These are phyloP conservation scores for Apiotrichum gracile DNA, from an alignment of 1,284 basidiomycete genomes.

Conservation along the genomic window DNA sequence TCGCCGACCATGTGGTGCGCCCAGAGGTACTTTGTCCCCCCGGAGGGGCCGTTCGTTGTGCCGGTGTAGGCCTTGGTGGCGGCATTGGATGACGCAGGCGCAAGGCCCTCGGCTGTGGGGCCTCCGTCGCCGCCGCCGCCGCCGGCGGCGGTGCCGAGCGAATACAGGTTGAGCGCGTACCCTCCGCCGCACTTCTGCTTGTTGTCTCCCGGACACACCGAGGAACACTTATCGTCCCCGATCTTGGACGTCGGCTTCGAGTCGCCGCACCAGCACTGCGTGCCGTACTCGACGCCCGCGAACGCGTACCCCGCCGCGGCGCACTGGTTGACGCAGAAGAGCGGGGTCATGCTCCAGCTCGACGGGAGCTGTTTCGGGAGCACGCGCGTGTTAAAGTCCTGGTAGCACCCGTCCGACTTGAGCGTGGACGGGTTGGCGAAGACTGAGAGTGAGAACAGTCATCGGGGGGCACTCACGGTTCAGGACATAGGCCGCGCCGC, in stretches of 20 bases:
- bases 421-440: too few species aligned
- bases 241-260: not conserved
- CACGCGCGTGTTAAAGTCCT: slow-evolving; percentile 2
- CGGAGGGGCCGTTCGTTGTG: slow-evolving; percentile 16
- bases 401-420: slow-evolving; percentile 3
- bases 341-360: slow-evolving; percentile 8
- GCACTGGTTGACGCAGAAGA: slow-evolving; percentile 17
- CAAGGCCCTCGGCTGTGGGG: slow-evolving; percentile 5
- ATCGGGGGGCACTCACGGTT: slow-evolving; percentile 1
- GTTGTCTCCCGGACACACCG: slow-evolving; percentile 15
- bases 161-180: slow-evolving; percentile 1
- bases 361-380: slow-evolving; percentile 9
- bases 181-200: slow-evolving; percentile 15
- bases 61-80: slow-evolving; percentile 15
- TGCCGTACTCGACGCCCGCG: slow-evolving; percentile 22
- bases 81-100: slow-evolving; percentile 13
- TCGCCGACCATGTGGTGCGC: slow-evolving; percentile 44
- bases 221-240: slow-evolving; percentile 6
- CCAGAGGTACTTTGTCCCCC: slow-evolving; percentile 32
- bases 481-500: not conserved
- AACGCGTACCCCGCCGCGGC: slow-evolving; percentile 14
- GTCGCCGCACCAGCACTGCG: slow-evolving; percentile 21
- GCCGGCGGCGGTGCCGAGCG: not conserved
- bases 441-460: too few species aligned
- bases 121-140: not conserved